Percentiles rank a stretch among this genome's conserved stretches.
Evolutionary conservation across 768 basidiomycete genomes (phyloP).

Genomic region (Xerocomus brunneocitrinus): DNA sequence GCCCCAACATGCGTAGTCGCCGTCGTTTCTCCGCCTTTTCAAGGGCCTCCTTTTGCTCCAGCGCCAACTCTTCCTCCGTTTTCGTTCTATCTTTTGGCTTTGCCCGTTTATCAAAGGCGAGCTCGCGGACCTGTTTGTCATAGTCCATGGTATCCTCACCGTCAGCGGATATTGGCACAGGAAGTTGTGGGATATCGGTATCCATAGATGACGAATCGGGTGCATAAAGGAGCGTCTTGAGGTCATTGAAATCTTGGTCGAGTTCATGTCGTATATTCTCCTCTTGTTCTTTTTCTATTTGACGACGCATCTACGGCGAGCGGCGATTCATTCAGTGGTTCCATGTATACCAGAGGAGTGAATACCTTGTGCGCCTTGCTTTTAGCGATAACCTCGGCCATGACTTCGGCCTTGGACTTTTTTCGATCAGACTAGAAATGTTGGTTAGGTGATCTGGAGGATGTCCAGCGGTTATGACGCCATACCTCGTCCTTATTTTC

Average conservation of each 20-base stretch:
- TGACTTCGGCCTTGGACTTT: constrained; percentile 92
- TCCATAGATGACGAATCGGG: constrained; percentile 45
- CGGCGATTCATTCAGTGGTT: neutral
- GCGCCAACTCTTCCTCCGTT: constrained; percentile 90
- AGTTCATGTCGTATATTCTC: constrained; percentile 83
- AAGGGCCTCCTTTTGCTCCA: constrained; percentile 81
- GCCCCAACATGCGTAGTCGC: constrained; percentile 79
- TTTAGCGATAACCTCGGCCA: constrained; percentile 97
- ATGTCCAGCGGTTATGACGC: constrained; percentile 1
- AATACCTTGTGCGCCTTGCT: constrained; percentile 91
- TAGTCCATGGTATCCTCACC: constrained; percentile 57
- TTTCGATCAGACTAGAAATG: constrained; percentile 66
- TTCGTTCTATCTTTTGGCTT: constrained; percentile 94
- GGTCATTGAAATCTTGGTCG: constrained; percentile 79
- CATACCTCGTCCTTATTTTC: constrained; percentile 49
- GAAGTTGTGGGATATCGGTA: constrained; percentile 19
- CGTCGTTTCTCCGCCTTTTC: constrained; percentile 82
- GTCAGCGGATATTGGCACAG: neutral
- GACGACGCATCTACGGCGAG: constrained; percentile 66
- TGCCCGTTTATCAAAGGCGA: constrained; percentile 90
- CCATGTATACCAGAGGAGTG: neutral
- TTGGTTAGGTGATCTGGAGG: neutral
- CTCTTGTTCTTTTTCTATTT: constrained; percentile 81
- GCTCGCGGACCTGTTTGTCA: constrained; percentile 86
- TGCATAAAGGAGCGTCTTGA: constrained; percentile 69